phyloP scores from a whole-genome alignment of 2,329 filamentous ascomycete genomes.

The Colletotrichum paranaense region DNA sequence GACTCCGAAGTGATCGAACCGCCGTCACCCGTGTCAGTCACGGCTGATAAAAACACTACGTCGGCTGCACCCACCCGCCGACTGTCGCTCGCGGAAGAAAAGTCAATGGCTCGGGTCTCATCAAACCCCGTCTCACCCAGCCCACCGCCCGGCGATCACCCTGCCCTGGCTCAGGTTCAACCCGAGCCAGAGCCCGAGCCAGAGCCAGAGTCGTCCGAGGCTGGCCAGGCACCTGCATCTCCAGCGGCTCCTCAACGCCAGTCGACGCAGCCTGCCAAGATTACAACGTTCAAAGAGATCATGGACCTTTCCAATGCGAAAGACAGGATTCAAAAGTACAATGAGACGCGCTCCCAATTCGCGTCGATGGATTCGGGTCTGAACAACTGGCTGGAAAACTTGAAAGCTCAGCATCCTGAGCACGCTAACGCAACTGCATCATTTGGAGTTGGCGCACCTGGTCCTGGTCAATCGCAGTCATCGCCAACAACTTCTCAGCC shows the following conservation, averaged over 20 bases:
- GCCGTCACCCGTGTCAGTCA: slow-evolving; percentile 56
- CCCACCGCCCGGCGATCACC: slow-evolving; percentile 53
- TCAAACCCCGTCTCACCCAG: slow-evolving; percentile 49
- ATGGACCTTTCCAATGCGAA: slow-evolving; percentile 72
- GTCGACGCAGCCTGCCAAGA: slow-evolving; percentile 44
- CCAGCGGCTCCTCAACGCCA: slow-evolving; percentile 36
- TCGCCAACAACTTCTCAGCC: slow-evolving; percentile 40
- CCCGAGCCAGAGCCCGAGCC: background rate
- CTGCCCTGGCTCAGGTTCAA: slow-evolving; percentile 39
- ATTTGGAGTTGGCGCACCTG: slow-evolving; percentile 39
- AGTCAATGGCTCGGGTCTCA: slow-evolving; percentile 48
- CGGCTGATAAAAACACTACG: slow-evolving; percentile 44
- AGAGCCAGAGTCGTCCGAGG: background rate
- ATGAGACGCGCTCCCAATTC: slow-evolving; percentile 78
- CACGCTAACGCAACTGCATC: slow-evolving; percentile 52
- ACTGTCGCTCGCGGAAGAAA: slow-evolving; percentile 59
- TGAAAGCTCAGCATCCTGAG: slow-evolving; percentile 60
- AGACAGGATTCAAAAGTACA: slow-evolving; percentile 80
- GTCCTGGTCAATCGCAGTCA: slow-evolving; percentile 28
- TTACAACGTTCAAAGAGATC: slow-evolving; percentile 80
- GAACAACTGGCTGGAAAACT: slow-evolving; percentile 63
- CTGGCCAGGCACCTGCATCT: slow-evolving; percentile 33
- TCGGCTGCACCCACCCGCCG: slow-evolving; percentile 41
- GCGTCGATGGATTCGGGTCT: slow-evolving; percentile 80
- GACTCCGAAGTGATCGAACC: slow-evolving; percentile 47